Conservation (phyloP, 2,329 filamentous ascomycete species). For the Chalara sp. region DNA sequence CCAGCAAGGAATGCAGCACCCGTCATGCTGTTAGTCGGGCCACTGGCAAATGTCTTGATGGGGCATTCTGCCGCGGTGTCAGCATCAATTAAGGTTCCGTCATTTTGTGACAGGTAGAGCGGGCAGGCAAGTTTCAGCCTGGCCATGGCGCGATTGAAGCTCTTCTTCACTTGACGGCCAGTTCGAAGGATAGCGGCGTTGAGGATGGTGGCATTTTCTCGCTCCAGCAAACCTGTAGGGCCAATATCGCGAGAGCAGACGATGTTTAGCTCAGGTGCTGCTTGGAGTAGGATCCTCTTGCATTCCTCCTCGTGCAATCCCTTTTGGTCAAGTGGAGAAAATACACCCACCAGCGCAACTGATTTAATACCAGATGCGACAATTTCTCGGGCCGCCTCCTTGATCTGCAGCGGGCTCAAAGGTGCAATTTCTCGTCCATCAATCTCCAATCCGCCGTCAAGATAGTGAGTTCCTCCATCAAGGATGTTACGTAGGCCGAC, state of each 20-base stretch:
- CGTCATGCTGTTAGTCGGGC: constrained; percentile 56
- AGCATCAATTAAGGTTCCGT: constrained; percentile 50
- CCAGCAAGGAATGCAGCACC: constrained; percentile 49
- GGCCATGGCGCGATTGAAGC: constrained; percentile 45
- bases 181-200: constrained; percentile 55
- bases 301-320: constrained; percentile 44
- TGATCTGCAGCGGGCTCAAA: constrained; percentile 30
- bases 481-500: constrained; percentile 31
- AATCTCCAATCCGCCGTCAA: constrained; percentile 4
- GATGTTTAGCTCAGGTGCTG: constrained; percentile 39
- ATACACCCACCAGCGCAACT: constrained; percentile 48
- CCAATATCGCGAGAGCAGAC: constrained; percentile 43
- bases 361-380: constrained; percentile 28
- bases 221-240: constrained; percentile 40
- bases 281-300: constrained; percentile 37
- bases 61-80: constrained; percentile 47
- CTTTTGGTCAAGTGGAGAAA: constrained; percentile 47
- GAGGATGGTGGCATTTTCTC: constrained; percentile 57
- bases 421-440: constrained; percentile 33
- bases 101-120: constrained; percentile 52
- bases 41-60: constrained; percentile 54
- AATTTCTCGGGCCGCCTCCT: constrained; percentile 11
- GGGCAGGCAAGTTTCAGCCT: constrained; percentile 37
- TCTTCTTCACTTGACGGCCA: constrained; percentile 45
- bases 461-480: too few relatives aligned